Base-by-base conservation (phyloP, 345 rosid species). In the Cardamine occulta region DNA sequence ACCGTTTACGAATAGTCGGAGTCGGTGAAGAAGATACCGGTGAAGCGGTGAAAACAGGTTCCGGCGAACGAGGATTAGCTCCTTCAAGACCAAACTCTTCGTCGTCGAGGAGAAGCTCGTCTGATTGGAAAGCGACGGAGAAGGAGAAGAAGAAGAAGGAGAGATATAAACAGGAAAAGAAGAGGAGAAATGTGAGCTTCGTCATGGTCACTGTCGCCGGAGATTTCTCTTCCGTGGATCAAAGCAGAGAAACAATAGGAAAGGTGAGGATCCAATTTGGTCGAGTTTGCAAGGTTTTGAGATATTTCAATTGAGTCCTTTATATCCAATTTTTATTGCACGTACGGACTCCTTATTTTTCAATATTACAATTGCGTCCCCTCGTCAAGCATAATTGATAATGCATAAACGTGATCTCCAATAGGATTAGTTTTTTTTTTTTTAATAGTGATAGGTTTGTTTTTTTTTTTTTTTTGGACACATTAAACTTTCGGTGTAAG, bases 1-100 rank as follows among this genome's bases (percentile, higher is more conserved):
- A 82, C 63, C 87, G 85, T 81, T 75, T 88, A 19, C 89, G 81
- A 24, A 83, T 68, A 19, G 84, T 72, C 17, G 87, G 61, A 13
- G 78, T 26, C 29, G 52, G 52, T 1, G 62, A 18, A 3, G 40
- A 72, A 3, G 60, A 67, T 13, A 40, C 47, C 6, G 47, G 47
- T 17, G 59, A 51, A 82, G 79, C 74, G 54, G 80, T 63, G 60
- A 68, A 18, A n/a, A 59, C n/a, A 13, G 47, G 76, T 51, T 85
- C 89, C 15, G 84, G 37, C 48, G 86, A 79, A 44, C 74, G 84
- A 17, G 63, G 68, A 9, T 64, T 79, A 63, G 61, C 80, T 53
- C 47, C 93, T 73, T 93, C 91, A 3, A 90, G 82, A 34, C 90
- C 97, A 55, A 89, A 90, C 78, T 90, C 98, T 28, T 88, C 98